These are phyloP conservation scores for Venturia effusa DNA, from an alignment of 2,329 filamentous ascomycete species.

Conservation along the genomic window DNA sequence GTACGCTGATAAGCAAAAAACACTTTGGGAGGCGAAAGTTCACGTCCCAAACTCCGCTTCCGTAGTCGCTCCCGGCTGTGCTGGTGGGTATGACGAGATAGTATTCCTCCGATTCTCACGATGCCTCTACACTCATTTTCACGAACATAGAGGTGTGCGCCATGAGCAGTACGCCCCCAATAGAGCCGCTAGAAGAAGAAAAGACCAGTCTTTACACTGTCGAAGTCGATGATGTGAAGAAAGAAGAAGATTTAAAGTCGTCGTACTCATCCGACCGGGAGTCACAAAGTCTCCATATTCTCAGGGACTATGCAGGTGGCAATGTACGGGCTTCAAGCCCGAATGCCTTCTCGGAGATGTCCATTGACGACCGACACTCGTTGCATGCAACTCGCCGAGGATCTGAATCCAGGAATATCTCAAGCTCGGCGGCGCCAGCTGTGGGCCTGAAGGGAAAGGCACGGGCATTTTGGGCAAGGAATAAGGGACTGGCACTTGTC, in stretches of 20 bases:
- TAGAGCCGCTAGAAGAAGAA: not conserved
- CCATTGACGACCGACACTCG: not conserved
- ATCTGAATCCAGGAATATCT: not conserved
- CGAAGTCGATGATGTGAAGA: not conserved
- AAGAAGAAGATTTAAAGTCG: not conserved
- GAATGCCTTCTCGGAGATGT: conserved; percentile 8
- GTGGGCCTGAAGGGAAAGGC: conserved; percentile 19
- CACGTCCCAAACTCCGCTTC: no score
- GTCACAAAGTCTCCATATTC: conserved; percentile 1
- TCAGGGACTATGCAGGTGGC: not conserved
- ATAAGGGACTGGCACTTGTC: conserved; percentile 65
- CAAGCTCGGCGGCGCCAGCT: conserved; percentile 13
- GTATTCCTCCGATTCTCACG: not conserved
- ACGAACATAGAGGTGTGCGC: not conserved
- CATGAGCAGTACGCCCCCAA: not conserved
- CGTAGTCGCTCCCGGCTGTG: no score
- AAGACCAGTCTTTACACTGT: not conserved
- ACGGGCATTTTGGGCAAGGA: conserved; percentile 45
- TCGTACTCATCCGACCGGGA: not conserved
- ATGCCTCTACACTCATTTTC: not conserved
- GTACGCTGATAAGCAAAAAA: no score
- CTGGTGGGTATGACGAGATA: not conserved
- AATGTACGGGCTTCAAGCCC: conserved; percentile 3
- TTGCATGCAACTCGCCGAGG: not conserved
- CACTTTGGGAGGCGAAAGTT: no score